phyloP scores from a whole-genome alignment of 2,329 filamentous ascomycete genomes.

The Tolypocladium sp. region DNA sequence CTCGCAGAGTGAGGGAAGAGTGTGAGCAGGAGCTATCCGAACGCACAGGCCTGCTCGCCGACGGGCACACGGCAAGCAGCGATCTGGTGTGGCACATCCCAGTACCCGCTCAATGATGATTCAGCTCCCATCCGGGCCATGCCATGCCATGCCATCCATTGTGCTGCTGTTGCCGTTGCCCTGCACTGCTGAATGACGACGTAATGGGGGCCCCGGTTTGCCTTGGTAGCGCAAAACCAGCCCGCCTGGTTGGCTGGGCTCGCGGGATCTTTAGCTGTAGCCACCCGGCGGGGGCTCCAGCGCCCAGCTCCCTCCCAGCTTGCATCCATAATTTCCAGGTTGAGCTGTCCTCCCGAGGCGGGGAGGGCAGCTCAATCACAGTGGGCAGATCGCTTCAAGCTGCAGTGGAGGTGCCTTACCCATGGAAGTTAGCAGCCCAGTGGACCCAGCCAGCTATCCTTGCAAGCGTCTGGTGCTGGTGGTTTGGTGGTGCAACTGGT shows the following conservation, averaged over 20 bases:
- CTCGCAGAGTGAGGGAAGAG: background rate
- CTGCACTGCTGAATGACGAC: conserved; percentile 7
- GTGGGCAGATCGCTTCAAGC: background rate
- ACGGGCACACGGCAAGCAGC: background rate
- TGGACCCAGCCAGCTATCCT: background rate
- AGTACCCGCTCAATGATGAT: background rate
- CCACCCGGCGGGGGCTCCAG: background rate
- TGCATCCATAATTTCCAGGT: too few species aligned
- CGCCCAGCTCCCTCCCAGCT: background rate
- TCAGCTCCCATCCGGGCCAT: background rate
- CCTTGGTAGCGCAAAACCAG: background rate
- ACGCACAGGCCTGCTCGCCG: background rate
- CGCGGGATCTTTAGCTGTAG: background rate
- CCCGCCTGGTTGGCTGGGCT: background rate
- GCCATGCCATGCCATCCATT: background rate
- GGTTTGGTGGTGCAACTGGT: background rate
- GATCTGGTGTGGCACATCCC: background rate
- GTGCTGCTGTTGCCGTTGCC: background rate
- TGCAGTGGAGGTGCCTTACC: background rate
- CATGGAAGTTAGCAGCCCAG: too few species aligned
- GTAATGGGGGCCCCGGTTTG: conserved; percentile 1
- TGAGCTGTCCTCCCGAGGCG: background rate
- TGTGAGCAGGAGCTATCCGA: background rate
- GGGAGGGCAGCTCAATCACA: background rate
- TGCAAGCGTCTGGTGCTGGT: background rate